A percentile compares a stretch with the other conserved stretches of the same genome.
phyloP scores from a whole-genome alignment of 2,329 filamentous ascomycete species.

The Penicillium hesseltinei region DNA sequence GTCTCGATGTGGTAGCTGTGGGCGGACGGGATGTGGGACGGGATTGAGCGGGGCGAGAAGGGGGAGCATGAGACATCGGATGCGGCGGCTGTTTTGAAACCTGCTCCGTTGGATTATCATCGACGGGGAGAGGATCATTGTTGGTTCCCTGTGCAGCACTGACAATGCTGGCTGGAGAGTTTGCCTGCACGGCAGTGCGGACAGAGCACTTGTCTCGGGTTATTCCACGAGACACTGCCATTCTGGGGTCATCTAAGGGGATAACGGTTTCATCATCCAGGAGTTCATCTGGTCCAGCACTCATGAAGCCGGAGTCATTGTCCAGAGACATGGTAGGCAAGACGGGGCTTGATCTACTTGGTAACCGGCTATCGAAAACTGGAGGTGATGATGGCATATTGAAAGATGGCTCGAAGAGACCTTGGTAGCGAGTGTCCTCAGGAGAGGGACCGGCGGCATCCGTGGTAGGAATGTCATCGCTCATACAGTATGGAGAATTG shows the following conservation, averaged over 20 bases:
- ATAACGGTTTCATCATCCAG: slow-evolving; percentile 58
- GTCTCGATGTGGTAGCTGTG: slow-evolving; percentile 30
- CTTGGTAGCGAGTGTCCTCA: slow-evolving; percentile 51
- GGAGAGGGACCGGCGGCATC: slow-evolving; percentile 52
- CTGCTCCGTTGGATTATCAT: slow-evolving; percentile 21
- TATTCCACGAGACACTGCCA: slow-evolving; percentile 19
- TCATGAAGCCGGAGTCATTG: slow-evolving; percentile 80
- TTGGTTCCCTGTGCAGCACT: slow-evolving; percentile 21
- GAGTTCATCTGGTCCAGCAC: slow-evolving; percentile 68
- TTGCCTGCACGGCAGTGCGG: slow-evolving; percentile 25
- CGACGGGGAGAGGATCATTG: slow-evolving; percentile 21
- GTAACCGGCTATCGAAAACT: slow-evolving; percentile 62
- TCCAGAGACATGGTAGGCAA: slow-evolving; percentile 59
- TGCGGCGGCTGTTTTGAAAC: slow-evolving; percentile 21
- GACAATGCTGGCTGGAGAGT: slow-evolving; percentile 26
- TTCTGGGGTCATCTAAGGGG: slow-evolving; percentile 26
- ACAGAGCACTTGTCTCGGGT: slow-evolving; percentile 22
- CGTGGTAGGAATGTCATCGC: slow-evolving; percentile 36
- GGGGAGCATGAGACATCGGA: slow-evolving; percentile 28
- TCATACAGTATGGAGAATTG: slow-evolving; percentile 42
- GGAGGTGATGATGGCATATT: slow-evolving; percentile 91
- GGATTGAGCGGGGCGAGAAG: slow-evolving; percentile 4
- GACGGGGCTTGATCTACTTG: slow-evolving; percentile 76
- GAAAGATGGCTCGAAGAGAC: slow-evolving; percentile 64
- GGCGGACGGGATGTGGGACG: background rate